phyloP scores from a whole-genome alignment of 129 eudicot genomes.

The Deinandra increscens region DNA sequence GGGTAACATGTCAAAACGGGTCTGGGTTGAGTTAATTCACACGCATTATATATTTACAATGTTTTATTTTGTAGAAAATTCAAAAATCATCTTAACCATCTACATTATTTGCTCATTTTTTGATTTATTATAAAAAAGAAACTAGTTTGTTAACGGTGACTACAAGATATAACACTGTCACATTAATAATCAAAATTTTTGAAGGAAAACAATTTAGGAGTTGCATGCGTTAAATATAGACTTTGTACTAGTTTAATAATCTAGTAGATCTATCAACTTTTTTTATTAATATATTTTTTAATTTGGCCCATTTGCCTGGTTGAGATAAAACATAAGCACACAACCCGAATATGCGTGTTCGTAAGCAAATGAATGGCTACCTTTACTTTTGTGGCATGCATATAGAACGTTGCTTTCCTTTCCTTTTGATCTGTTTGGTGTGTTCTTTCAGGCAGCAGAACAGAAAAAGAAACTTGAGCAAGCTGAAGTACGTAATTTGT shows the following conservation, averaged over 20 bases:
- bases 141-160: not conserved
- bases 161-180: not conserved
- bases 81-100: too few species aligned
- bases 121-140: not conserved
- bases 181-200: not conserved
- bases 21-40: not conserved
- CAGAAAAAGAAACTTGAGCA: slow-evolving; percentile 45
- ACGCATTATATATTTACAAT: too few species aligned
- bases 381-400: not conserved
- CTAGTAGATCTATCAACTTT: not conserved
- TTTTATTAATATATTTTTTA: not conserved
- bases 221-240: not conserved
- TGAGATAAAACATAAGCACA: slow-evolving; percentile 7
- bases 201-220: not conserved
- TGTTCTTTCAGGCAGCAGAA: slow-evolving; percentile 52
- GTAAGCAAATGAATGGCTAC: not conserved
- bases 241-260: not conserved
- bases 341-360: not conserved
- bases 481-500: slow-evolving; percentile 44
- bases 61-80: too few species aligned
- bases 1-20: not conserved
- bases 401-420: slow-evolving; percentile 7
- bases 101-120: not conserved
- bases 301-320: not conserved
- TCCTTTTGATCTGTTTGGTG: not conserved